Conservation (phyloP, 176 grass and related monocot genomes). For the Elaeis guineensis region DNA sequence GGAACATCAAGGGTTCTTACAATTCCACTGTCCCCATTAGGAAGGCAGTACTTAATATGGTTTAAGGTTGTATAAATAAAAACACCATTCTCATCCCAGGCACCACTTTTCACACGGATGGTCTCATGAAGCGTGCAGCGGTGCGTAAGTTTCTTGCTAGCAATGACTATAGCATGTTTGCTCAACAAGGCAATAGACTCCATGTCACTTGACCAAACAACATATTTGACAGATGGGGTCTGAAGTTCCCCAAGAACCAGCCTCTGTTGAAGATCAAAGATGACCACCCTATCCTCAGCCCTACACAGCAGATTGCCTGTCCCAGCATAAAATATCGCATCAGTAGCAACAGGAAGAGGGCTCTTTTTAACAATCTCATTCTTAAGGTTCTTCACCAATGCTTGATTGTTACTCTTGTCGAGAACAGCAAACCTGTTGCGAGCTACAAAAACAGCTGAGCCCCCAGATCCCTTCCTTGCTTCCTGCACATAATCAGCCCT, state of each 20-base stretch:
- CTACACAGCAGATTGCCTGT: slow-evolving; percentile 77
- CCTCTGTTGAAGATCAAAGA: slow-evolving; percentile 90
- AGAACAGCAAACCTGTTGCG: slow-evolving; percentile 86
- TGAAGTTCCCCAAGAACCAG: slow-evolving; percentile 83
- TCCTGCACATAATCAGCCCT: slow-evolving; percentile 77
- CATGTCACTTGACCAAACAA: slow-evolving; percentile 94
- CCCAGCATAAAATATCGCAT: slow-evolving; percentile 90
- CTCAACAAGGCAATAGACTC: slow-evolving; percentile 87
- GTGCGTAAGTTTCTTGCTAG: slow-evolving; percentile 73
- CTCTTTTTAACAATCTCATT: slow-evolving; percentile 93
- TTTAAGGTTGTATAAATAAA: slow-evolving; percentile 92
- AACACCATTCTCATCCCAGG: slow-evolving; percentile 94
- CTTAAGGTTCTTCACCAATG: slow-evolving; percentile 78
- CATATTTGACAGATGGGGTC: slow-evolving; percentile 65
- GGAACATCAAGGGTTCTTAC: slow-evolving; percentile 89
- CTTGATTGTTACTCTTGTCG: slow-evolving; percentile 81
- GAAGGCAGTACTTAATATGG: slow-evolving; percentile 98
- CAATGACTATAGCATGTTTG: slow-evolving; percentile 91
- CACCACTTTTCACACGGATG: slow-evolving; percentile 96
- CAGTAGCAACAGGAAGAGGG: slow-evolving; percentile 63
- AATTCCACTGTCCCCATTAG: slow-evolving; percentile 89
- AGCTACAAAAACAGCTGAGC: slow-evolving; percentile 77
- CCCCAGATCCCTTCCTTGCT: slow-evolving; percentile 59
- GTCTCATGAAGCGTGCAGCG: slow-evolving; percentile 89
- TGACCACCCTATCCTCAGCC: slow-evolving; percentile 72